Base-by-base conservation (phyloP, 2,329 filamentous ascomycete genomes). In the Phaeosphaeriaceae sp. region DNA sequence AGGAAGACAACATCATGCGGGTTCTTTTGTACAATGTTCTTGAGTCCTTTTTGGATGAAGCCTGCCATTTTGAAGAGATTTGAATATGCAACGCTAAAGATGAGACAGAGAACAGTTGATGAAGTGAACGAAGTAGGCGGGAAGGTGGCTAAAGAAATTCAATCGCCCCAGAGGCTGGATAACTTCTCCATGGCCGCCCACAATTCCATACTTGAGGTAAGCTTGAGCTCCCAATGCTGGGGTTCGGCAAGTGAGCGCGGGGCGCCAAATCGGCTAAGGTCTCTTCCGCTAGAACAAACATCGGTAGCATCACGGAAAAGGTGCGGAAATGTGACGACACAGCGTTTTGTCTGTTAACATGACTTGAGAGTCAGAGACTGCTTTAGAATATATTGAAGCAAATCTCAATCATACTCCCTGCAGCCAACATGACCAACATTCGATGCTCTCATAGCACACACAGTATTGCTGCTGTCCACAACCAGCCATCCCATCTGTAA, bases 1-100 rank as follows among this genome's bases (percentile, higher is more conserved):
- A 97, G 88, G 75, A 97, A 91, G 70, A 97, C 92, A 44, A 93
- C 86, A 80, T 97, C 94, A 65, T 89, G 86, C 43, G 93, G 90
- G 23, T 88, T 77, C 79, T 95, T 97, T 71, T 89, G 81, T 60
- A 97, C 88, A 68, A 97, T 88, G 72, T 90, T 86, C 67, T 89
- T 87, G 63, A 94, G 83, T 72, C 92, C 92, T 73, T 86, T 87
- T 59, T 80, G 80, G 11, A 82, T 63, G 71, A 81, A 79, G 63
- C 67, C 68, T 46, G 80, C 74, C 80, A 82, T 82, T 65, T 51
- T 64, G 48, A 40, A 24, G 56, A 11, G 43, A 32, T 19, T n/a
- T 51, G 47, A 32, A 30, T 49, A 53, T 61, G 55, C 51, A 61
- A 64, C 60, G 64, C 63, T 68, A 58, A 64, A 28, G 48, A 52